Evolutionary conservation across 2,329 filamentous ascomycete species (phyloP), one percentile per base, ranked within the genome.

Genomic region (Cucurbitaria berberidis): DNA sequence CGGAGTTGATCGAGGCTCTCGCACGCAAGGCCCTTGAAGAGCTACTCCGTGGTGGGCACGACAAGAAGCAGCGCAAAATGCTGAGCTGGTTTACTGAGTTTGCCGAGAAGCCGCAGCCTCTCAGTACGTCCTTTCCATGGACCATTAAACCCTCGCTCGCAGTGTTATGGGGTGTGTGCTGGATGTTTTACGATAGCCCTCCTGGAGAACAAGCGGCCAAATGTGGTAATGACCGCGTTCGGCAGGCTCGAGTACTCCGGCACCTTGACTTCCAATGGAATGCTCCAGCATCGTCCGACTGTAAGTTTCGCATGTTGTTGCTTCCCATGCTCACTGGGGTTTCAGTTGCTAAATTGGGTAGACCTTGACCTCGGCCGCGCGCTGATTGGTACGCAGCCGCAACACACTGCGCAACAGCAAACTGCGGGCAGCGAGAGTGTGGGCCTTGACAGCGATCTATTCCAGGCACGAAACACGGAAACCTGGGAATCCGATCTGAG

Each of bases 161-260:
- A 13, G 75, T 79, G 18, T 63, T 79, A 16, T 79, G 76, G 76
- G 77, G 76, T 19, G 76, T 78, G 5, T 78, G 76, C 54, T 76
- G 73, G 73, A 75, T 75, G 73, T 75, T 72, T 61, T 74, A 73
- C 55, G 56, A 66, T 44, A 30, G 44, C 32, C 13, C 48, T 13
- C 3, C 45, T n/a, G 52, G 47, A 30, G 57, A 56, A 22, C 48
- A 48, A 32, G 45, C 38, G 30, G 29, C 42, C 53, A 58, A 55
- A 49, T 50, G 51, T 41, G 59, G 57, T 46, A 62, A 57, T 49
- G 43, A 45, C 36, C 62, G 68, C 13, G 66, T 74, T 29, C 55
- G 60, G 41, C 60, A 62, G 24, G 51, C 59, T 19, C 52, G 57
- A n/a, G 53, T 74, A 42, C 53, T 74, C 44, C 65, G 68, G 39